These are phyloP conservation scores for Colletotrichum graminicola DNA, from an alignment of 2,329 filamentous ascomycete species.

Conservation along the genomic window DNA sequence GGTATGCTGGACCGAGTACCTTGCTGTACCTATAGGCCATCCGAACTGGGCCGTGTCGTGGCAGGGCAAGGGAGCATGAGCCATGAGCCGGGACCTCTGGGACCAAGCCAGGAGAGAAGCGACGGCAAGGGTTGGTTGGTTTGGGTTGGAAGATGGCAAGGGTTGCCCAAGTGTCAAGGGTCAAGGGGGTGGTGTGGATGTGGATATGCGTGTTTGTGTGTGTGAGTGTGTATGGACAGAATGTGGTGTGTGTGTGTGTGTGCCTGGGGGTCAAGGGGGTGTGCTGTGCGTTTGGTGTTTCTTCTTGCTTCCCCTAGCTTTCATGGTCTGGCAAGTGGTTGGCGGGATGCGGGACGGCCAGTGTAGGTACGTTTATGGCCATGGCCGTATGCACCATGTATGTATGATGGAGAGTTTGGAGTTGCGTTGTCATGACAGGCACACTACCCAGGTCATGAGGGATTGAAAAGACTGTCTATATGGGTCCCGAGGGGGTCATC, in stretches of 20 bases:
- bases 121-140: slow-evolving; percentile 35
- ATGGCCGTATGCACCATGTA: not conserved
- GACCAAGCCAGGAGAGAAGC: slow-evolving; percentile 21
- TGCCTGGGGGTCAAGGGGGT: not conserved
- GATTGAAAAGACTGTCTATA: not conserved
- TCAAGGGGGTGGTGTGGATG: slow-evolving; percentile 11
- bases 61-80: slow-evolving; percentile 39
- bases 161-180: slow-evolving; percentile 14
- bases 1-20: slow-evolving; percentile 23
- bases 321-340: not conserved
- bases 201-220: not conserved
- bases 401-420: not conserved
- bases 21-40: slow-evolving; percentile 17
- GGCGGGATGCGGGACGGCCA: slow-evolving; percentile 5
- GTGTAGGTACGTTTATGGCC: slow-evolving; percentile 14
- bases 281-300: slow-evolving; percentile 10
- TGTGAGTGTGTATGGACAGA: not conserved
- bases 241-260: not conserved
- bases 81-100: slow-evolving; percentile 36
- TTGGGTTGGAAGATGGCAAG: slow-evolving; percentile 31
- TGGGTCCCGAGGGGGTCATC: not conserved
- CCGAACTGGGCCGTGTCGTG: slow-evolving; percentile 17
- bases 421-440: not conserved
- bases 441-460: not conserved
- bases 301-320: slow-evolving; percentile 8